Conservation (phyloP, 2,329 filamentous ascomycete genomes). For the Periconia macrospinosa region DNA sequence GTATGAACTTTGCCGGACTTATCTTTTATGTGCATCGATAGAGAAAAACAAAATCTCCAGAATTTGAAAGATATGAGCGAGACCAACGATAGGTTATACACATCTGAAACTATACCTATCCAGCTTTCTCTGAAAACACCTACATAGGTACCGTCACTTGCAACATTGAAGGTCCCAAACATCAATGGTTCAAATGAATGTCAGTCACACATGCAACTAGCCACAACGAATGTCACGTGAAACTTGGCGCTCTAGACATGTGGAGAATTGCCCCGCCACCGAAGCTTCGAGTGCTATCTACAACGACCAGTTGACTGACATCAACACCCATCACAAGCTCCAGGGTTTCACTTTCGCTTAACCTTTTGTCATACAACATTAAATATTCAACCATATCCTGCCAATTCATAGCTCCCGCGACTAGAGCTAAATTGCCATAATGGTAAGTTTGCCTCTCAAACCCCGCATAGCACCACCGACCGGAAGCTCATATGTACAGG, state of each 20-base stretch:
- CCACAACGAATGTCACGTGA: background rate
- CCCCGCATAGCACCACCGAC: background rate
- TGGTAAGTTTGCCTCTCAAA: background rate
- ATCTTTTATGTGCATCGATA: too few relatives aligned
- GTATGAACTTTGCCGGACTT: too few relatives aligned
- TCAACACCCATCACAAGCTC: background rate
- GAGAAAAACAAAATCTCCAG: too few relatives aligned
- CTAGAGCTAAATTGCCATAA: background rate
- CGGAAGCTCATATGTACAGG: slow-evolving; percentile 23
- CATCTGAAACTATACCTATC: too few relatives aligned
- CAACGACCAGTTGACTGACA: background rate
- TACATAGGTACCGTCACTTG: too few relatives aligned
- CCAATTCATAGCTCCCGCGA: background rate
- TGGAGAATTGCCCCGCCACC: background rate
- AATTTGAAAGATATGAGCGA: too few relatives aligned
- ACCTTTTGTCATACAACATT: background rate
- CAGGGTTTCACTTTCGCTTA: background rate
- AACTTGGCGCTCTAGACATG: too few relatives aligned
- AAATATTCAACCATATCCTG: background rate
- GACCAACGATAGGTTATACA: too few relatives aligned
- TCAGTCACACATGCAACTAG: too few relatives aligned
- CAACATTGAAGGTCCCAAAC: too few relatives aligned
- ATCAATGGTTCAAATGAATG: too few relatives aligned
- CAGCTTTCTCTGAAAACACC: too few relatives aligned
- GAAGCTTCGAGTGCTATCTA: background rate